phyloP scores from a whole-genome alignment of 2,329 filamentous ascomycete species.

The Incumbomyces lentus region DNA sequence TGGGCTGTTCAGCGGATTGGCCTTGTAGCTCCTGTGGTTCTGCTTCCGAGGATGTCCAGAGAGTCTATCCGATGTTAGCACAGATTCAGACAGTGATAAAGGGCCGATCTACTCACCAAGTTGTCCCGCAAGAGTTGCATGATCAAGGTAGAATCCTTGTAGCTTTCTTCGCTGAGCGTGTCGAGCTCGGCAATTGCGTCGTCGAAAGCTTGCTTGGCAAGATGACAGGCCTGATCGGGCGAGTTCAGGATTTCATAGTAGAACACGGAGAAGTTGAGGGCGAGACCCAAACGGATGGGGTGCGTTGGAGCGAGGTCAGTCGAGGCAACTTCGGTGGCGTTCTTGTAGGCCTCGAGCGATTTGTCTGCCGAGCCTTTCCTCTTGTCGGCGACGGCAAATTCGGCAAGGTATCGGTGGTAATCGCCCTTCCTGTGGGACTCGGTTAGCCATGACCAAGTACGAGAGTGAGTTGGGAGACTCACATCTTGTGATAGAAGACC shows the following conservation, averaged over 20 bases:
- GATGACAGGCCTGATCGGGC: slow-evolving; percentile 93
- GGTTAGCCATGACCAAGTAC: background rate
- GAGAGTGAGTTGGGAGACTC: slow-evolving; percentile 25
- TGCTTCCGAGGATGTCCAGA: slow-evolving; percentile 98
- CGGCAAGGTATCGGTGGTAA: slow-evolving; percentile 97
- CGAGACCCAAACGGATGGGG: slow-evolving; percentile 84
- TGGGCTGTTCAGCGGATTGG: slow-evolving; percentile 19
- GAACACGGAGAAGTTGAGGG: slow-evolving; percentile 96
- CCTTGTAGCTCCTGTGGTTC: slow-evolving; percentile 56
- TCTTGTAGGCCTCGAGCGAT: slow-evolving; percentile 95
- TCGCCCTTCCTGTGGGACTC: slow-evolving; percentile 74
- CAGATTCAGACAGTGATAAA: background rate
- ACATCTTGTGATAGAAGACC: slow-evolving; percentile 99
- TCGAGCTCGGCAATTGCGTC: slow-evolving; percentile 97
- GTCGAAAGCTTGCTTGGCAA: slow-evolving; percentile 91
- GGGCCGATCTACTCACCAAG: slow-evolving; percentile 50
- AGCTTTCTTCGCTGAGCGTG: slow-evolving; percentile 94
- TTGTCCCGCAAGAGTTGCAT: slow-evolving; percentile 98
- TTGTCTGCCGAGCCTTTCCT: slow-evolving; percentile 90
- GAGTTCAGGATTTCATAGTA: slow-evolving; percentile 99
- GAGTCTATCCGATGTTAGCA: slow-evolving; percentile 54
- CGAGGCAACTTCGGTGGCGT: slow-evolving; percentile 78
- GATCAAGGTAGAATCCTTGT: slow-evolving; percentile 97
- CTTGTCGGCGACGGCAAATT: slow-evolving; percentile 89
- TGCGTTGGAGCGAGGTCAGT: slow-evolving; percentile 84